Evolutionary conservation across 129 eudicot genomes (phyloP), one percentile per base, ranked within the genome.

Genomic region (Artemisia tridentata): DNA sequence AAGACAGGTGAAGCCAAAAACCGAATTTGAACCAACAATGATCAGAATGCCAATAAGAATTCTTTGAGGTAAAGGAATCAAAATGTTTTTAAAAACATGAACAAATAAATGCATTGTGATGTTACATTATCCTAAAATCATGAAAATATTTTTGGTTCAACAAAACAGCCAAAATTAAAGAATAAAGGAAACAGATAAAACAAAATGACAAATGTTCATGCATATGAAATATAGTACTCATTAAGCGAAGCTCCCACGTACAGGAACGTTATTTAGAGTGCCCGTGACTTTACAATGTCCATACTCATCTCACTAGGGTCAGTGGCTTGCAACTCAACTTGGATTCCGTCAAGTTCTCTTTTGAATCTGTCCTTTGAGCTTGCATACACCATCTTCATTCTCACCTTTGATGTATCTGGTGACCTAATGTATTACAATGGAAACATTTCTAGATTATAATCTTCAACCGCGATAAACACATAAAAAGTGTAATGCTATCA

Each of bases 311-410:
- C 97, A 66, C 96, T 91, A 0, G 97, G 96, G 72, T 91, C 97
- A 11, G 95, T 87, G 15, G 97, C 97, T 76, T 90, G 97, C 78
- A 90, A 78, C 74, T 90, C 97, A 38, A 90, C 85, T 82, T 90
- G 97, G 55, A 90, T 90, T 21, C 97, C 97, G 19, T 90, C 97
- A 31, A 90, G 80, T 83, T 90, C 97, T 72, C 97, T 88, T 84
- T 90, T 90, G 82, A 90, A 90, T 66, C 95, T 82, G 67, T 91
- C 97, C 85, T 87, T 91, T 6, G 97, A 87, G 89, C 97, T 91
- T 72, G 97, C 97, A 31, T 91, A 91, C 75, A 91, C 95, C 97
- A 91, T 91, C 89, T 91, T 91, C 95, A 85, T 87, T 69, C 97
- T 80, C 86, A 91, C 97, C 71, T 67, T 91, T 47, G 97, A 85